A percentile compares a stretch with the other conserved stretches of the same genome.
These are phyloP conservation scores for Moelleriella libera DNA, from an alignment of 2,329 filamentous ascomycete genomes.

Conservation along the genomic window DNA sequence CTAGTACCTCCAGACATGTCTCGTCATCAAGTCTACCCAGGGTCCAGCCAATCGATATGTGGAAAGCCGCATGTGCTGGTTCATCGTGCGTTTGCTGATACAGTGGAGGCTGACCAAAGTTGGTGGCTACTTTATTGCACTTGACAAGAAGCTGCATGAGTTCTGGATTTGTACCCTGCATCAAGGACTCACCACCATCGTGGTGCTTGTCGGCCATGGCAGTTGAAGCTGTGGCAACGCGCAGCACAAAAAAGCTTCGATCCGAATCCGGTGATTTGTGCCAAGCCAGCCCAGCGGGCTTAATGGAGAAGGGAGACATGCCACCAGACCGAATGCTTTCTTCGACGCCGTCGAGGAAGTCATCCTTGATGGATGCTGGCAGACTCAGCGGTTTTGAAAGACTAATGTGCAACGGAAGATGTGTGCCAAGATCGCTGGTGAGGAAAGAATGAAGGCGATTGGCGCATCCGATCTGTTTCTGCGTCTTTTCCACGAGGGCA, in stretches of 20 bases:
- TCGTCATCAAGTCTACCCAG: conserved; percentile 37
- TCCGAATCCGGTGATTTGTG: conserved; percentile 40
- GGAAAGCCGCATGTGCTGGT: conserved; percentile 42
- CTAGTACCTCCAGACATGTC: conserved; percentile 11
- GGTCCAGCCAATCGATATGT: conserved; percentile 83
- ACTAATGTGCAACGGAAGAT: conserved; percentile 78
- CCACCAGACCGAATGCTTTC: conserved; percentile 19
- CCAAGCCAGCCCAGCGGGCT: conserved; percentile 27
- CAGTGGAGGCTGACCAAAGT: conserved; percentile 53
- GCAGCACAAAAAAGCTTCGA: conserved; percentile 76
- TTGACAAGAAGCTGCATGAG: conserved; percentile 48
- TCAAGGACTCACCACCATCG: neutral
- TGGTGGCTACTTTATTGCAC: conserved; percentile 49
- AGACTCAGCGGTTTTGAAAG: conserved; percentile 73
- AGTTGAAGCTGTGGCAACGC: conserved; percentile 27
- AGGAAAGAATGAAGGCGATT: conserved; percentile 53
- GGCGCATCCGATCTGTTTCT: conserved; percentile 14
- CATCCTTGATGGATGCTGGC: conserved; percentile 53
- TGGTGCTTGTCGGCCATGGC: conserved; percentile 10
- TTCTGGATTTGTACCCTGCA: conserved; percentile 26
- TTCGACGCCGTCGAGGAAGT: conserved; percentile 46
- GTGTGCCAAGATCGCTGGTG: conserved; percentile 61
- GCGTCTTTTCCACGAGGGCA: conserved; percentile 24
- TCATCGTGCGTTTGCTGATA: conserved; percentile 34
- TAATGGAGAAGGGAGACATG: conserved; percentile 22